Base-by-base conservation (phyloP, 2,329 filamentous ascomycete genomes). In the Falciphora oryzae region DNA sequence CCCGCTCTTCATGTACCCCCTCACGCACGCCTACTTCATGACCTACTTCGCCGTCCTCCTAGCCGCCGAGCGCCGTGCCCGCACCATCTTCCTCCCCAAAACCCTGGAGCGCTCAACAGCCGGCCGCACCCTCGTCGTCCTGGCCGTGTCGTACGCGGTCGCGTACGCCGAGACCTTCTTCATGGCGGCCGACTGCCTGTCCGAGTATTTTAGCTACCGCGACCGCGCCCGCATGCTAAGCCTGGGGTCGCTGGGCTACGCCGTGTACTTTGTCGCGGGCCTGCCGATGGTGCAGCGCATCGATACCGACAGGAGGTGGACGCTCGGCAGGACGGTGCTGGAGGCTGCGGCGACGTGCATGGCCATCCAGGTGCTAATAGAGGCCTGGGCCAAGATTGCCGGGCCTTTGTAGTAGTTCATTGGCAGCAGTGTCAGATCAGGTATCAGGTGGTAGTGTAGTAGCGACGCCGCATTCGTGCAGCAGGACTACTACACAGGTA, bases 21-120 rank as follows among this genome's bases (percentile, higher is more conserved):
- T 68, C 11, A 67, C 67, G 14, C 67, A 68, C 44, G 67, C 67
- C 14, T 68, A 68, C 60, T 68, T 67, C 56, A 66, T 65, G 64
- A 67, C 50, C 10, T 66, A 65, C 53, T 65, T 59, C 35, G 38
- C 56, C 2, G 62, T 44, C 29, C 59, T 68, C 6, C 32, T 65
- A 29, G 27, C 28, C 7, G 59, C 58, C 22, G 66, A 68, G 58
- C 44, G 44, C 18, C 7, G 2, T 5, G 6, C 16, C 18, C 62
- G 65, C 6, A 22, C 28, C 8, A 7, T 65, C 13, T 6, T 61
- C 8, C 59, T 60, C 5, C 59, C 59, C 27, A 13, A 3, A 16
- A 6, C 32, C 5, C n/a, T 44, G n/a, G 22, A 11, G 8, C 10
- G 18, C 59, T 38, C 59, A 8, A 14, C 8, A 3, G 32, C 38